These are phyloP conservation scores for Colletotrichum gigasporum DNA, from an alignment of 2,329 filamentous ascomycete species.

Conservation along the genomic window DNA sequence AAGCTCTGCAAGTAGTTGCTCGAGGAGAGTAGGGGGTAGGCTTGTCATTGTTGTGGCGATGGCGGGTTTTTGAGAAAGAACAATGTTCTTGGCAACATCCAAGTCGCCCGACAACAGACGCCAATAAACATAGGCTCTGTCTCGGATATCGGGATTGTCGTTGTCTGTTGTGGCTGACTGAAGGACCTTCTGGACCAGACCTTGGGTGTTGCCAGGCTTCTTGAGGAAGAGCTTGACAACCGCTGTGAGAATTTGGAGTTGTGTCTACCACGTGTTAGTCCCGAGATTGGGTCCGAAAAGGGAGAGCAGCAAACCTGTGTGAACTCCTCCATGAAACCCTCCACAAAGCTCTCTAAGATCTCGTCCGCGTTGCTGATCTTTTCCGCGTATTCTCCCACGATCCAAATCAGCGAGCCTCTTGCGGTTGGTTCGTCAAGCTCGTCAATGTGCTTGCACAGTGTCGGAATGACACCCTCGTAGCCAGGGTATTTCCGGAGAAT, in stretches of 20 bases:
- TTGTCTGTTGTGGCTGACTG: conserved; percentile 93
- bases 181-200: conserved; percentile 91
- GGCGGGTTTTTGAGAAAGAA: conserved; percentile 92
- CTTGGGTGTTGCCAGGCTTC: conserved; percentile 91
- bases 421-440: conserved; percentile 95
- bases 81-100: conserved; percentile 86
- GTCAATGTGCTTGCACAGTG: conserved; percentile 95
- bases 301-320: conserved; percentile 72
- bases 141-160: conserved; percentile 96
- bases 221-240: conserved; percentile 98
- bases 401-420: conserved; percentile 94
- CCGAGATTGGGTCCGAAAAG: not conserved
- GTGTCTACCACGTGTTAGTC: conserved; percentile 69
- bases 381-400: conserved; percentile 98
- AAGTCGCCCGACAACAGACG: conserved; percentile 92
- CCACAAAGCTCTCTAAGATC: conserved; percentile 90
- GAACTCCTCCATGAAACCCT: conserved; percentile 95
- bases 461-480: conserved; percentile 97
- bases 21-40: conserved; percentile 82
- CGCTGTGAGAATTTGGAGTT: conserved; percentile 95
- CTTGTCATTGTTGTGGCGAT: conserved; percentile 95
- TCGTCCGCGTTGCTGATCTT: conserved; percentile 99
- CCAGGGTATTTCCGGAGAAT: conserved; percentile 98
- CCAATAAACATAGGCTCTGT: conserved; percentile 99
- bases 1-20: conserved; percentile 89